A percentile compares a stretch with the other conserved stretches of the same genome.
Conservation (phyloP, 495 filamentous ascomycete genomes). For the Aspergillus sclerotioniger region DNA sequence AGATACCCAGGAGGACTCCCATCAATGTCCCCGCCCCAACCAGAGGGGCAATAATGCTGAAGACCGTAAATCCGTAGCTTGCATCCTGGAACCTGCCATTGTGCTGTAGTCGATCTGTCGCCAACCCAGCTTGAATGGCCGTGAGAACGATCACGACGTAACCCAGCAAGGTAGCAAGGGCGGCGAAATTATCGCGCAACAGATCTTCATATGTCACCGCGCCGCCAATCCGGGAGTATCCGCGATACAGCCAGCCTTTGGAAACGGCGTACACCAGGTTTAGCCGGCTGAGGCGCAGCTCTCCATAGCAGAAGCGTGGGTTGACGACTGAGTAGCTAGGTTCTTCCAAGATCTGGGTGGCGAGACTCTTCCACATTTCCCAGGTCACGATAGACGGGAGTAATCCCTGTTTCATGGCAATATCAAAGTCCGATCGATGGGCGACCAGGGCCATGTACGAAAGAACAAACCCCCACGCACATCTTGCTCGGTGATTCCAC, state of each 20-base stretch:
- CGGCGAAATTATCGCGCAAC: conserved; percentile 47
- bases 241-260: conserved; percentile 12
- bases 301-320: conserved; percentile 43
- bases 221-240: too few relatives aligned
- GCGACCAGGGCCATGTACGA: conserved; percentile 44
- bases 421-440: conserved; percentile 44
- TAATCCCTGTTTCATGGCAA: conserved; percentile 34
- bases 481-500: too few relatives aligned
- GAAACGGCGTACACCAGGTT: conserved; percentile 18
- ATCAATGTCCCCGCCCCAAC: too few relatives aligned
- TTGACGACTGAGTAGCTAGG: conserved; percentile 24
- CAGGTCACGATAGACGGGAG: conserved; percentile 33
- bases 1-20: too few relatives aligned
- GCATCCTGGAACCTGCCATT: conserved; percentile 44
- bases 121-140: conserved; percentile 60
- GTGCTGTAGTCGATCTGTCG: conserved; percentile 33
- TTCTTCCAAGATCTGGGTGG: conserved; percentile 11
- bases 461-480: conserved; percentile 42
- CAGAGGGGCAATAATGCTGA: conserved; percentile 38
- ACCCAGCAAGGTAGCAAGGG: conserved; percentile 41
- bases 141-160: conserved; percentile 54
- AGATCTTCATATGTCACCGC: conserved; percentile 21
- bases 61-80: conserved; percentile 55
- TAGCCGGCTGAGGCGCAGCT: conserved; percentile 36
- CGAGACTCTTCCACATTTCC: conserved; percentile 19